Evolutionary conservation across 2,329 filamentous ascomycete species (phyloP).

Genomic region (Fusarium continuum): DNA sequence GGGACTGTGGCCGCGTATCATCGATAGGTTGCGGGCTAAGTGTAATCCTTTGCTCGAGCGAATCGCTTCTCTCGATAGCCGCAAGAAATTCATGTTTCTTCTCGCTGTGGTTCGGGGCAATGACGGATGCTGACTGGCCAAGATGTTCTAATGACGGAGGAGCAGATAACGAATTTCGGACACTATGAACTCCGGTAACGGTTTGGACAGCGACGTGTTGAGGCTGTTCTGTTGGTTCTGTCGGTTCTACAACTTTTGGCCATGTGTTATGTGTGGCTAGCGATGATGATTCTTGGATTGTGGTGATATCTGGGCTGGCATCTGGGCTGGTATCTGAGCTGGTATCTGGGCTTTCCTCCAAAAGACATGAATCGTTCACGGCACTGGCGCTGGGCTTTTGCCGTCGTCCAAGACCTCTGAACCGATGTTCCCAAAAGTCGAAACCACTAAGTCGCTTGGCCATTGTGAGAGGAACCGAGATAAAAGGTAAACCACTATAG

Average conservation of each 20-base stretch:
- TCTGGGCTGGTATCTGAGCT: too few species aligned
- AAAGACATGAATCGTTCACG: constrained; percentile 2
- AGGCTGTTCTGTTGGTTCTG: neutral
- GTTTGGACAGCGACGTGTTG: neutral
- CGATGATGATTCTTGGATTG: neutral
- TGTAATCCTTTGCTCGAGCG: neutral
- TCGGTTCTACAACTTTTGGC: neutral
- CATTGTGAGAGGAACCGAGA: neutral
- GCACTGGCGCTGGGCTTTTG: too few species aligned
- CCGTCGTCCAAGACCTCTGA: neutral
- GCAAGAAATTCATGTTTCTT: constrained; percentile 3
- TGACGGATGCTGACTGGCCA: constrained; percentile 10
- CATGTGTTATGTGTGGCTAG: neutral
- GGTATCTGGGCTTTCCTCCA: neutral
- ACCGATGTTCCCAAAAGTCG: constrained; percentile 22
- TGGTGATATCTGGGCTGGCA: neutral
- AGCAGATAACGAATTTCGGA: constrained; percentile 12
- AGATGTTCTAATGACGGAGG: constrained; percentile 2
- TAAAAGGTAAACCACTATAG: neutral
- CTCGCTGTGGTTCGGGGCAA: neutral
- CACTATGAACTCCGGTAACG: constrained; percentile 2
- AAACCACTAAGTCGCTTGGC: constrained; percentile 13
- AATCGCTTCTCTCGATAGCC: neutral
- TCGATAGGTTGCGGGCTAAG: neutral
- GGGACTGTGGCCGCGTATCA: neutral